Conservation (phyloP, 148 eudicot species). For the Camellia japonica region DNA sequence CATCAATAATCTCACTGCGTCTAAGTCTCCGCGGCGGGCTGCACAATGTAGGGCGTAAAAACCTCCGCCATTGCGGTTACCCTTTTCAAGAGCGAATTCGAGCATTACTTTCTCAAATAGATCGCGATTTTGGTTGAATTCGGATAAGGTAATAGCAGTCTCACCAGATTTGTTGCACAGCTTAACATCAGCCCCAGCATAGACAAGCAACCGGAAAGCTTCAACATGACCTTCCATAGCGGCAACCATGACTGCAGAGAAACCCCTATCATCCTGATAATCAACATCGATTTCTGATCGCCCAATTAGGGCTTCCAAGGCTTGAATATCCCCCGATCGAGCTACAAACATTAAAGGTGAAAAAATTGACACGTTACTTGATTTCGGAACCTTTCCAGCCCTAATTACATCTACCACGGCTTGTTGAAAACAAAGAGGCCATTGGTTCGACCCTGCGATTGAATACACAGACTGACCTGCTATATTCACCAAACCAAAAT, state of each 20-base stretch:
- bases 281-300: conserved; percentile 47
- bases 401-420: conserved; percentile 41
- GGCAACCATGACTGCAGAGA: conserved; percentile 70
- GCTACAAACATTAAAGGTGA: conserved; percentile 66
- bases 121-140: conserved; percentile 40
- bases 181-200: conserved; percentile 83
- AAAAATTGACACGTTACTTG: conserved; percentile 50
- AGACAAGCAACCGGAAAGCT: conserved; percentile 67
- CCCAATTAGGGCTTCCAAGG: conserved; percentile 50
- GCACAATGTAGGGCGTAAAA: conserved; percentile 83
- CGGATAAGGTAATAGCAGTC: conserved; percentile 52
- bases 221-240: conserved; percentile 77
- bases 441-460: conserved; percentile 41
- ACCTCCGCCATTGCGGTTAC: conserved; percentile 52
- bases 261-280: conserved; percentile 62
- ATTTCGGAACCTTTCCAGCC: conserved; percentile 50
- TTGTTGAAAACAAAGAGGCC: conserved; percentile 57
- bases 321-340: conserved; percentile 56
- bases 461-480: conserved; percentile 48
- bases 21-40: conserved; percentile 67
- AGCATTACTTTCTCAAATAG: conserved; percentile 80
- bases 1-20: conserved; percentile 54
- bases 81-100: conserved; percentile 75
- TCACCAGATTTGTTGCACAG: conserved; percentile 64
- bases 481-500: conserved; percentile 60